phyloP scores from a whole-genome alignment of 2,329 filamentous ascomycete genomes.

The Didymella lethalis region DNA sequence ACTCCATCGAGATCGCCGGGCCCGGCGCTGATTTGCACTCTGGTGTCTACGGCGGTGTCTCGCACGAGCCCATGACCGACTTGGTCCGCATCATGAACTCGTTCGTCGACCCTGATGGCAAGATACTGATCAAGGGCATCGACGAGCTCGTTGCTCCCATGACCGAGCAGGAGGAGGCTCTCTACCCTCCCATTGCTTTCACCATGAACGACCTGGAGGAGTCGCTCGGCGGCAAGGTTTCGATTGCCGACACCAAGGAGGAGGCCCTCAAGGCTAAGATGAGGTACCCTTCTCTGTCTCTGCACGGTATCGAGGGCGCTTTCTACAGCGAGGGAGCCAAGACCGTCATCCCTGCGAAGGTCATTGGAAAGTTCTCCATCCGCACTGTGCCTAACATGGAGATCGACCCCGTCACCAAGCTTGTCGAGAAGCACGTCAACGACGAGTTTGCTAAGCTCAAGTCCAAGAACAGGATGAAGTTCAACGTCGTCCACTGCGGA shows the following conservation, averaged over 20 bases:
- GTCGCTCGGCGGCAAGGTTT: conserved; percentile 86
- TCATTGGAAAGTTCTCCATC: conserved; percentile 98
- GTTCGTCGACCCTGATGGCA: conserved; percentile 88
- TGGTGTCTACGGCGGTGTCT: conserved; percentile 94
- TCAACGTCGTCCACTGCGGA: conserved; percentile 84
- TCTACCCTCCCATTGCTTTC: conserved; percentile 93
- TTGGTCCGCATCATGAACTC: conserved; percentile 81
- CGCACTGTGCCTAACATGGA: conserved; percentile 98
- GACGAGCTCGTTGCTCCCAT: conserved; percentile 91
- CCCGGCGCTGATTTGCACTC: conserved; percentile 94
- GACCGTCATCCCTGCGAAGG: conserved; percentile 98
- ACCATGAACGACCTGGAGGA: conserved; percentile 96
- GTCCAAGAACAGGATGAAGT: conserved; percentile 90
- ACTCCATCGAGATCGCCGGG: conserved; percentile 87
- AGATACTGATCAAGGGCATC: conserved; percentile 93
- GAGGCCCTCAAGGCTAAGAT: conserved; percentile 93
- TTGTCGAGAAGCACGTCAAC: conserved; percentile 84
- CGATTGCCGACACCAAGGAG: conserved; percentile 89
- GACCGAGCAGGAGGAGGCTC: conserved; percentile 80
- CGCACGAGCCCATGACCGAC: conserved; percentile 98
- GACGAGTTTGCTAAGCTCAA: conserved; percentile 84
- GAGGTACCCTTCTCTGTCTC: conserved; percentile 90
- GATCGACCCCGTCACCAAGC: conserved; percentile 83
- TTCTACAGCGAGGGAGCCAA: conserved; percentile 94
- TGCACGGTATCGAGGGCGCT: conserved; percentile 94